Evolutionary conservation across 192 early-diverging fungal genomes (phyloP), one percentile per base, ranked within the genome.

Genomic region (Phlyctochytrium bullatum): DNA sequence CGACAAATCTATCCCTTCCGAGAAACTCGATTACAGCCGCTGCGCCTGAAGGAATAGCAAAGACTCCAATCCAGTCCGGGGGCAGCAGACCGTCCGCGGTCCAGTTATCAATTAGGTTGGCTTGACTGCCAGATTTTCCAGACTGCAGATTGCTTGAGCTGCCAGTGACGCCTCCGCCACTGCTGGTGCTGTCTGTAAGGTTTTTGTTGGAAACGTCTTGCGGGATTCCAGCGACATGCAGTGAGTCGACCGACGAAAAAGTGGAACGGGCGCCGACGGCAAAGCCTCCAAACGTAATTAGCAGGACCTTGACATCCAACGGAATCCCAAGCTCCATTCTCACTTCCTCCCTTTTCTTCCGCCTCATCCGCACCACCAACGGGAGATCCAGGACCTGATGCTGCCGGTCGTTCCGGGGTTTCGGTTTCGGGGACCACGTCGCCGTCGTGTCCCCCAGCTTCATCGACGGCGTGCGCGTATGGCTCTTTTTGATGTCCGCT

Each of bases 261-360:
- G n/a, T n/a, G n/a, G n/a, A n/a, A n/a, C n/a, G n/a, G 10, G 6
- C 20, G 6, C 40, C 40, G 10, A 47, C 40, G 40, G 40, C 58
- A 62, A 78, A 69, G 27, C 83, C 80, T 27, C 83, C 83, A 67
- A 84, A 84, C 1, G 76, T 78, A 47, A 84, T 76, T 36, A 84
- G 66, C 3, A 78, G 66, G 23, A 78, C 65, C 30, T 57, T 62
- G 4, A 71, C 67, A 33, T 72, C 64, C 2, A 59, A 29, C 0
- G 77, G 66, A 36, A 84, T 80, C 16, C 67, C 73, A 2, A 84
- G 62, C 16, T 31, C 14, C 27, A 25, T 17, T 35, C 80, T 67
- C 31, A 80, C 62, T 3, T 32, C 50, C 2, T 50, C 64, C n/a
- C 73, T 63, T 17, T 67, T 24, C 10, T 23, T 40, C 23, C 52